phyloP scores from a whole-genome alignment of 2,329 filamentous ascomycete genomes.

The Pseudogymnoascus sp. region DNA sequence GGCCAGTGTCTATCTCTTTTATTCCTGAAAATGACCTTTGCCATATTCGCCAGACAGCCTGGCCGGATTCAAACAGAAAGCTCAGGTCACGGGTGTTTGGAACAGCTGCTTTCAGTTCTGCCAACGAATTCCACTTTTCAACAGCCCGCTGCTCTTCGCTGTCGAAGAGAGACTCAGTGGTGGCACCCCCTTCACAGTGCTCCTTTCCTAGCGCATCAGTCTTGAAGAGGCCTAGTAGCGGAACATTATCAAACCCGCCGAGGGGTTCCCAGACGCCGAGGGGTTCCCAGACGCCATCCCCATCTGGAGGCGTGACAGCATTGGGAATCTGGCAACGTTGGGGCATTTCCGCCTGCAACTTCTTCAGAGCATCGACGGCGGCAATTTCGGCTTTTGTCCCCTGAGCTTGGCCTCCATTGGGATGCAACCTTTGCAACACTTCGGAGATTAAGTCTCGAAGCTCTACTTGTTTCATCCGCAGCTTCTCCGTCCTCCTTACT shows the following conservation, averaged over 20 bases:
- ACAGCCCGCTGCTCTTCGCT: neutral
- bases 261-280: neutral
- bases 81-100: constrained; percentile 16
- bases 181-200: neutral
- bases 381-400: neutral
- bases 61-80: constrained; percentile 20
- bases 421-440: constrained; percentile 15
- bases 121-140: neutral
- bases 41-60: constrained; percentile 25
- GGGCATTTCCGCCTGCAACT: neutral
- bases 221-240: neutral
- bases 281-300: neutral
- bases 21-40: constrained; percentile 15
- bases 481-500: constrained; percentile 11
- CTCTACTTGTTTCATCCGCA: constrained; percentile 20
- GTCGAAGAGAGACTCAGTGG: neutral
- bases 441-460: constrained; percentile 24
- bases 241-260: neutral
- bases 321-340: neutral
- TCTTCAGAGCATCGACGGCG: neutral
- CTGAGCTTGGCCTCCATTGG: constrained; percentile 1
- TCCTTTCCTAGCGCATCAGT: neutral
- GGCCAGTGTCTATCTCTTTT: neutral
- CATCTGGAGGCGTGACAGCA: neutral
- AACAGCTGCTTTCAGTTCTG: constrained; percentile 12